Evolutionary conservation across 2,329 filamentous ascomycete genomes (phyloP), one percentile per base, ranked within the genome.

Genomic region (Monilinia vaccinii-corymbosi): DNA sequence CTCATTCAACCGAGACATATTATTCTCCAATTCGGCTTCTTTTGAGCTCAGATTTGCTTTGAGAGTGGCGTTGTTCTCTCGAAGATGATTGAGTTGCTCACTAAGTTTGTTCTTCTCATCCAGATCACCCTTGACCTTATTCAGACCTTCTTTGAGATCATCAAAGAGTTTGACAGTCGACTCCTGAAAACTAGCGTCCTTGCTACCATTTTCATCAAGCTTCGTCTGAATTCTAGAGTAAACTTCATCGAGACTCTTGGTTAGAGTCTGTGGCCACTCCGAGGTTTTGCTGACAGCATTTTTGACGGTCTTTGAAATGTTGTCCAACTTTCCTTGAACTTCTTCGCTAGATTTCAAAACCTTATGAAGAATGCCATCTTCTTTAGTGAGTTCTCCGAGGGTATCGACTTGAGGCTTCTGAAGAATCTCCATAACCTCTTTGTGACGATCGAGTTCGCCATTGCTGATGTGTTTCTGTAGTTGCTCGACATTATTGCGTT

Each of bases 251-350:
- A 69, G 58, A n/a, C 66, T 55, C 31, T 66, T 67, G 0, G 55
- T 48, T 31, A 71, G 28, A 18, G 63, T 50, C 23, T 55, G 48
- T 42, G 65, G 55, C 40, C 56, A 47, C 16, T 67, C 58, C n/a
- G 32, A 52, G 18, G 65, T 58, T 28, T 50, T 40, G 18, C 36
- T 63, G 31, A 62, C 61, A 25, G 67, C 25, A 32, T 55, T 52
- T 21, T 56, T 61, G 11, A 70, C 16, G 4, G 61, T 31, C n/a
- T 50, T 58, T 18, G 56, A 48, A 6, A 65, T 38, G 50, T 64
- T 60, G 6, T 69, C 65, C 42, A 71, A 72, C 73, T 64, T 71
- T 66, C 23, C 65, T 67, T 59, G 72, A 34, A 61, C 65, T 40
- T 25, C 23, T 32, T 52, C 60, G 23, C 55, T 61, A 21, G 57